Evolutionary conservation across 768 basidiomycete species (phyloP), one percentile per base, ranked within the genome.

Genomic region (Leccinum rimulosum): DNA sequence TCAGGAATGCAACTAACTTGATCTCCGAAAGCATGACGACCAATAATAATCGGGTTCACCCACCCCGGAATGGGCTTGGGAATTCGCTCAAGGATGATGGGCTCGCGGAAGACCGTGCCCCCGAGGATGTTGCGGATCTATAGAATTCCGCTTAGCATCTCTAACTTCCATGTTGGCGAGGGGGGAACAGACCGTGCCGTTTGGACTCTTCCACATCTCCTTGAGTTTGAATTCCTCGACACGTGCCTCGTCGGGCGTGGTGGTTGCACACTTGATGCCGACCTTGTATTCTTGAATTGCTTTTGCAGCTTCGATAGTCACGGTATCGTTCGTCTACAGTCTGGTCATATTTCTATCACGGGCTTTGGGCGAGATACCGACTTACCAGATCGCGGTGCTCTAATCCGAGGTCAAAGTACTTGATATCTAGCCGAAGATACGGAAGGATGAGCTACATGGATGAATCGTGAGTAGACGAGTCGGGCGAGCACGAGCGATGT

Each of bases 181-280:
- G 43, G 57, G 57, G 55, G 22, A 45, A 76, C 88, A 55, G 60
- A 92, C 89, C 2, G 95, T 96, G 66, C 95, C 95, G 74, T 97
- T 97, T 6, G 95, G 96, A 69, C 91, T 93, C 80, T 81, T 89
- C 95, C 94, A 97, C 96, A 99, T 99, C 76, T 95, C 86, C 82
- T 97, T 98, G 71, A 99, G 82, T 52, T 94, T 92, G 84, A 97
- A 99, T 76, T 98, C 97, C 72, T 95, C 77, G 50, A 98, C 94
- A 58, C 95, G 89, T 25, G 87, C 93, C 73, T 98, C 96, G 71
- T 99, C 97, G 6, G 97, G 97, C 1, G 97, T 99, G 77, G 98
- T 98, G 49, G 96, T 98, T 43, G 95, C 96, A 78, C 96, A 99
- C 76, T 99, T 99, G 79, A 98, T 95, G 63, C 96, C 97, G 64